Percentiles rank a stretch among this genome's conserved stretches.
These are phyloP conservation scores for Fusarium sp. DNA, from an alignment of 2,329 filamentous ascomycete species.

Conservation along the genomic window DNA sequence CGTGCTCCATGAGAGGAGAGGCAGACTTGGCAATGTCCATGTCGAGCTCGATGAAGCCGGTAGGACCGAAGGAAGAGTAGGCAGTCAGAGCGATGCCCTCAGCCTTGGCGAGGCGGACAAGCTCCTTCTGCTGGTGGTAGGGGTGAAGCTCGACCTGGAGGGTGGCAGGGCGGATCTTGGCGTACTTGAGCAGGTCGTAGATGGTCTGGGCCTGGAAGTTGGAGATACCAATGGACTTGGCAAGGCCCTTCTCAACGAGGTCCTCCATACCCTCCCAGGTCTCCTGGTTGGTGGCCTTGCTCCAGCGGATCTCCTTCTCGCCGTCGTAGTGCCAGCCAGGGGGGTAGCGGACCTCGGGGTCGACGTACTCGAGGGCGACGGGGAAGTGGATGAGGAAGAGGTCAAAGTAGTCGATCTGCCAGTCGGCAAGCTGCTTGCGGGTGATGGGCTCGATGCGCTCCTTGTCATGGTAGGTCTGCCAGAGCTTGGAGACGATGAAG, in stretches of 20 bases:
- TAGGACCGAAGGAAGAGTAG: constrained; percentile 85
- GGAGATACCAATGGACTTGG: constrained; percentile 80
- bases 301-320: constrained; percentile 68
- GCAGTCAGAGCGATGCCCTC: constrained; percentile 81
- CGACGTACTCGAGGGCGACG: constrained; percentile 85
- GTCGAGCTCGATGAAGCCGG: constrained; percentile 81
- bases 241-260: constrained; percentile 74
- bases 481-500: constrained; percentile 93
- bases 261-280: constrained; percentile 86
- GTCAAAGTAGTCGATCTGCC: constrained; percentile 90
- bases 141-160: constrained; percentile 93
- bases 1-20: constrained; percentile 76
- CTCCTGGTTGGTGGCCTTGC: constrained; percentile 79
- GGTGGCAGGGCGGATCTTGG: constrained; percentile 76
- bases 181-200: constrained; percentile 83
- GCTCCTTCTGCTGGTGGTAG: constrained; percentile 80
- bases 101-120: constrained; percentile 75
- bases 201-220: constrained; percentile 85
- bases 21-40: constrained; percentile 69
- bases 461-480: constrained; percentile 89
- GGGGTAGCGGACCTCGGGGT: constrained; percentile 81
- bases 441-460: constrained; percentile 80
- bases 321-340: constrained; percentile 79
- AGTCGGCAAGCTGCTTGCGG: constrained; percentile 82
- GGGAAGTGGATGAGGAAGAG: constrained; percentile 92